Evolutionary conservation across 2,329 filamentous ascomycete species (phyloP), one percentile per base, ranked within the genome.

Genomic region (Ophiostoma perfectum): DNA sequence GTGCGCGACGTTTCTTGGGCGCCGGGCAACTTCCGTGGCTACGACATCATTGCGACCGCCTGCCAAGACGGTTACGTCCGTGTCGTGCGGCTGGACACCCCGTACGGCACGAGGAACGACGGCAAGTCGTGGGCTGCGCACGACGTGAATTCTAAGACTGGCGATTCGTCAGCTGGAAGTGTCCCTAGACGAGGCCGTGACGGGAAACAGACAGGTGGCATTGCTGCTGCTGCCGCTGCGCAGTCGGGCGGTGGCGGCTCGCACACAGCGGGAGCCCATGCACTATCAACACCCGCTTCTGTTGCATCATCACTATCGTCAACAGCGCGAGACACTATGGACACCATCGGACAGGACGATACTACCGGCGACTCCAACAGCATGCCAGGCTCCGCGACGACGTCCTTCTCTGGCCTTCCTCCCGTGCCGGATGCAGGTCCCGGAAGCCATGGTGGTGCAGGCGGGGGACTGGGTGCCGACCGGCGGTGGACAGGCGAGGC

Each of bases 1-100:
- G 90, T 97, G 6, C 85, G 94, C 64, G 93, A 97, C 76, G 86
- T 97, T 1, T 89, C 92, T 2, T 99, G 95, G 95, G 92, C 94
- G 0, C 90, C 93, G 64, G 94, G 93, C 12, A 96, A 93, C 72
- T 92, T 96, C 74, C 83, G 93, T 52, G 94, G 94, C 1, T 94
- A 92, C 76, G 95, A 99, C 77, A 85, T 94, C 69, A 85, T 98
- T 73, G 95, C 94, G 3, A 96, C 93, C 5, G 94, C 93, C 2
- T 95, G 92, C 76, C 96, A 96, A 77, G 95, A 99, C 76, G 94
- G 95, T 3, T 89, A 88, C 73, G 88, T 97, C 55, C 86, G 94
- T 55, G 90, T 99, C n/a, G 97, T 96, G 75, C 88, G 94, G 73
- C 78, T 96, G 18, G 86, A 88, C 47, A 90, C 90, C 0, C 83